phyloP scores from a whole-genome alignment of 805 yeast species.

The Cyberlindnera euphorbiiphila region DNA sequence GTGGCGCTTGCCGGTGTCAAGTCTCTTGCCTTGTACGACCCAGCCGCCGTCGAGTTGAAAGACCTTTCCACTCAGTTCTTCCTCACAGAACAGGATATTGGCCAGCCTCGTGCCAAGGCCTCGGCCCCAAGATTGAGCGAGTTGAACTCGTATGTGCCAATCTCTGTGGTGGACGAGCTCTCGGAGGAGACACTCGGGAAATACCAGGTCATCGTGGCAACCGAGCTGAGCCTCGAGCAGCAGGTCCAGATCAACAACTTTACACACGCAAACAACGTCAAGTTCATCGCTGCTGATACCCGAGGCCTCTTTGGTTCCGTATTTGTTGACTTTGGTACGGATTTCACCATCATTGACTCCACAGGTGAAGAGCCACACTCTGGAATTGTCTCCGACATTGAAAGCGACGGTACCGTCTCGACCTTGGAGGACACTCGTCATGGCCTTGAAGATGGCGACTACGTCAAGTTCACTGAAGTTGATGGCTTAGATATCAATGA shows the following conservation, averaged over 20 bases:
- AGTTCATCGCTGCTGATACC: conserved; percentile 76
- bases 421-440: conserved; percentile 91
- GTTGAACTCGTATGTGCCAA: conserved; percentile 87
- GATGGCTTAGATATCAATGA: conserved; percentile 77
- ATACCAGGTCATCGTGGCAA: conserved; percentile 83
- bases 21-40: conserved; percentile 82
- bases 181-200: conserved; percentile 48
- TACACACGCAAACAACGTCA: conserved; percentile 70
- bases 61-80: conserved; percentile 93
- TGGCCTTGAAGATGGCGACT: conserved; percentile 89
- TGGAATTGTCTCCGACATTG: conserved; percentile 89
- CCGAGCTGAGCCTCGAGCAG: conserved; percentile 66
- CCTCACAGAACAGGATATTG: conserved; percentile 65
- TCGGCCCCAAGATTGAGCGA: conserved; percentile 70
- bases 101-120: conserved; percentile 70
- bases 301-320: conserved; percentile 86
- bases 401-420: conserved; percentile 84
- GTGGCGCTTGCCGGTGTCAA: conserved; percentile 97
- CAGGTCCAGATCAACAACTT: conserved; percentile 71
- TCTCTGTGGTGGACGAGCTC: conserved; percentile 57
- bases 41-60: conserved; percentile 54
- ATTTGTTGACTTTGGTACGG: conserved; percentile 86
- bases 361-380: conserved; percentile 90
- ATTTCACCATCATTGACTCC: conserved; percentile 75
- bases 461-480: conserved; percentile 81